These are phyloP conservation scores for Phalaenopsis equestris DNA, from an alignment of 106 monocot genomes.

Conservation along the genomic window DNA sequence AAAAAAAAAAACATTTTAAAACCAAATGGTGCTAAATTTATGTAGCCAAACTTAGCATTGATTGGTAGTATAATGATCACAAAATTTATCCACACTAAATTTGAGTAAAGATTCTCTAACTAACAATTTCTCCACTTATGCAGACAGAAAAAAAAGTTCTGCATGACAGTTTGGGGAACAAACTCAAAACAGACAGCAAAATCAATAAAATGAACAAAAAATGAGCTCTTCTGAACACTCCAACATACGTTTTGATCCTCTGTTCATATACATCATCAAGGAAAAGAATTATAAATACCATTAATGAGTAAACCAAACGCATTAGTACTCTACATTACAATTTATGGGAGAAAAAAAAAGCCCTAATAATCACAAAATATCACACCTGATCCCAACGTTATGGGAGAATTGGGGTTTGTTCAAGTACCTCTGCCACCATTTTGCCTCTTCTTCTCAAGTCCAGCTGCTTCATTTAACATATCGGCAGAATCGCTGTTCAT, in stretches of 20 bases:
- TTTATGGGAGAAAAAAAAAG: not conserved
- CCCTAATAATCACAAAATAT: not conserved
- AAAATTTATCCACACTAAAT: too few relatives aligned
- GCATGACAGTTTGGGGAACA: too few relatives aligned
- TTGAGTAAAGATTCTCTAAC: too few relatives aligned
- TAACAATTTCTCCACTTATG: too few relatives aligned
- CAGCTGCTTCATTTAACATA: conserved; percentile 23
- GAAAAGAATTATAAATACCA: not conserved
- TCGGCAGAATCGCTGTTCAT: conserved; percentile 23
- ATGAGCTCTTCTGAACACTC: not conserved
- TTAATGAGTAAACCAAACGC: not conserved
- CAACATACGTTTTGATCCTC: not conserved
- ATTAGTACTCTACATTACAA: not conserved
- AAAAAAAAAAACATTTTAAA: too few relatives aligned
- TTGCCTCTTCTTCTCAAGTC: conserved; percentile 22
- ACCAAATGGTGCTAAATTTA: too few relatives aligned
- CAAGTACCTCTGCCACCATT: conserved; percentile 13
- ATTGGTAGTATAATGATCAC: too few relatives aligned
- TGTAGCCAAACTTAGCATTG: too few relatives aligned
- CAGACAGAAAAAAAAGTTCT: too few relatives aligned
- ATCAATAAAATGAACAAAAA: not conserved
- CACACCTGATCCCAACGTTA: not conserved
- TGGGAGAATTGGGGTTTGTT: not conserved
- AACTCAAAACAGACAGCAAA: too few relatives aligned
- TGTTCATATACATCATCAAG: conserved; percentile 2